phyloP scores from a whole-genome alignment of 768 basidiomycete species.

The Vararia minispora region DNA sequence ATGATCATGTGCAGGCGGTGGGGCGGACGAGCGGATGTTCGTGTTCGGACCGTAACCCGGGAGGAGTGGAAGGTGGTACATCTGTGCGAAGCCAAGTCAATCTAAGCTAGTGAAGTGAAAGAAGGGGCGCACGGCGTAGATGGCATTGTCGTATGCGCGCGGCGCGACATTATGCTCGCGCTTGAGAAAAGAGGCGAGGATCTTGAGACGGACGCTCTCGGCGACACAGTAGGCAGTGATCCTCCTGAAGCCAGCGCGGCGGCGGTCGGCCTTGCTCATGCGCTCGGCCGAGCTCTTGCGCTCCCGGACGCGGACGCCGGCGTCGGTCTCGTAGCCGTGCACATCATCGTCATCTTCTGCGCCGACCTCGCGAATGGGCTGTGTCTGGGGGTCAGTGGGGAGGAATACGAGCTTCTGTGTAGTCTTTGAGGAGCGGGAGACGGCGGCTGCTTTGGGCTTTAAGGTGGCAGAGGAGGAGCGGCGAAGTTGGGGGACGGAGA shows the following conservation, averaged over 20 bases:
- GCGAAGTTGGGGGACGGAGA: no score
- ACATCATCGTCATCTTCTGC: slow-evolving; percentile 37
- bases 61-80: slow-evolving; percentile 85
- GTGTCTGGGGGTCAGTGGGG: slow-evolving; percentile 84
- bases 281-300: slow-evolving; percentile 80
- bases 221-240: slow-evolving; percentile 87
- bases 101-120: slow-evolving; percentile 1
- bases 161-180: slow-evolving; percentile 87
- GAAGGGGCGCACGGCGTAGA: slow-evolving; percentile 66
- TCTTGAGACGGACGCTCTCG: slow-evolving; percentile 76
- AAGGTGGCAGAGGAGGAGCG: no score
- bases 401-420: slow-evolving; percentile 85
- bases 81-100: slow-evolving; percentile 29
- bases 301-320: slow-evolving; percentile 50
- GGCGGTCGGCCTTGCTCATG: slow-evolving; percentile 79
- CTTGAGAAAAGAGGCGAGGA: slow-evolving; percentile 77
- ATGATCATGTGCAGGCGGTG: slow-evolving; percentile 31
- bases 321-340: slow-evolving; percentile 57
- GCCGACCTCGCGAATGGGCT: slow-evolving; percentile 39
- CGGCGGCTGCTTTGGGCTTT: slow-evolving; percentile 13
- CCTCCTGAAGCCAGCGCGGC: slow-evolving; percentile 68
- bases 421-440: slow-evolving; percentile 80
- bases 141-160: slow-evolving; percentile 84
- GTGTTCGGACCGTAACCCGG: slow-evolving; percentile 84
- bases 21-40: slow-evolving; percentile 76